phyloP scores from a whole-genome alignment of 345 rosid species.

The Alliaria petiolata region DNA sequence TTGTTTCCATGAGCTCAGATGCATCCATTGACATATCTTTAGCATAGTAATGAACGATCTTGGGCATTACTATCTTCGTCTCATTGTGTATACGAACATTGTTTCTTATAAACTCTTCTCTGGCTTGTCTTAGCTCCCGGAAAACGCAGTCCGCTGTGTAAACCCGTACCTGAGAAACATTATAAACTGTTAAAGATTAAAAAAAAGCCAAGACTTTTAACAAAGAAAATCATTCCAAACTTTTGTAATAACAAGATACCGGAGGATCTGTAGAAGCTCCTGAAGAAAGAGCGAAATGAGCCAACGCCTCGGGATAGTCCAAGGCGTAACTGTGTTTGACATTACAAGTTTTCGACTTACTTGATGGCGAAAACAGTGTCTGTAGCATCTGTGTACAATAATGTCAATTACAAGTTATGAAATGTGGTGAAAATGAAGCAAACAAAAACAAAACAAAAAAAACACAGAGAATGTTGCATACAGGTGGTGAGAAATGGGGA shows the following conservation, averaged over 20 bases:
- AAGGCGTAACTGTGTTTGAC: slow-evolving; percentile 59
- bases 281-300: slow-evolving; percentile 78
- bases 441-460: neutral
- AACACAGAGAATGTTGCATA: slow-evolving; percentile 31
- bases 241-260: slow-evolving; percentile 22
- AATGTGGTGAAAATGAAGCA: neutral
- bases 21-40: slow-evolving; percentile 60
- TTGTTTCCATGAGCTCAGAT: slow-evolving; percentile 35
- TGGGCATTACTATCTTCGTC: slow-evolving; percentile 58
- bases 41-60: slow-evolving; percentile 50
- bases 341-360: slow-evolving; percentile 49
- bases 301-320: slow-evolving; percentile 77
- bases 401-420: neutral
- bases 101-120: slow-evolving; percentile 56
- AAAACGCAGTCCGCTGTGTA: slow-evolving; percentile 57
- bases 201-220: neutral
- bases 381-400: slow-evolving; percentile 63
- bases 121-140: slow-evolving; percentile 52
- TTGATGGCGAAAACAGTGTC: slow-evolving; percentile 65
- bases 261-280: slow-evolving; percentile 71
- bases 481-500: slow-evolving; percentile 59
- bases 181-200: neutral
- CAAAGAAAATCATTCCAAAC: neutral
- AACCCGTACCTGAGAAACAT: slow-evolving; percentile 52
- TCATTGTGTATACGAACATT: slow-evolving; percentile 53